Conservation (phyloP, 2,329 filamentous ascomycete species). For the Orbilia oligospora region DNA sequence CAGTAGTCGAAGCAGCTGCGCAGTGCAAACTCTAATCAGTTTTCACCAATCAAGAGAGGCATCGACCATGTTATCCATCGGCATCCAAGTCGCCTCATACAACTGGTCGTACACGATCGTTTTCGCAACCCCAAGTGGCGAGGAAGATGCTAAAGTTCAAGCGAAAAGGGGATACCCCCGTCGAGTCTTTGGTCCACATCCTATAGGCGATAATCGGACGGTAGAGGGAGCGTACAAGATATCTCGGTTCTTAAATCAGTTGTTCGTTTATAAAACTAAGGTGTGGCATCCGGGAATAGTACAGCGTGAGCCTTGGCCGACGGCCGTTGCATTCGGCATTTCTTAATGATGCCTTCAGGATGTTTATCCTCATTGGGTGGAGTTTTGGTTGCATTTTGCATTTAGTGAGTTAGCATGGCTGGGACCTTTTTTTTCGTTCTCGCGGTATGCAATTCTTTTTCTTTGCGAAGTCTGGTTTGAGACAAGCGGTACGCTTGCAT, state of each 20-base stretch:
- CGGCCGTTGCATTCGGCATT: background rate
- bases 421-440: too few species aligned
- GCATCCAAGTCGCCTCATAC: conserved; percentile 19
- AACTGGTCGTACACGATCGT: conserved; percentile 24
- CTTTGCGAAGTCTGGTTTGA: too few species aligned
- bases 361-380: background rate
- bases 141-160: conserved; percentile 18
- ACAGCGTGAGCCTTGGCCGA: conserved; percentile 7
- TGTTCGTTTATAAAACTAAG: conserved; percentile 16
- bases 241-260: conserved; percentile 1
- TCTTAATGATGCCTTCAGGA: background rate
- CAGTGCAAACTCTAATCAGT: too few species aligned
- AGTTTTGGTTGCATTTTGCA: background rate
- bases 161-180: conserved; percentile 16
- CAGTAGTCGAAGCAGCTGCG: background rate
- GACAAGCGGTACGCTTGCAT: too few species aligned
- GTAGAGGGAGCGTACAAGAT: conserved; percentile 20
- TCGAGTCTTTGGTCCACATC: conserved; percentile 7
- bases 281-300: conserved; percentile 29
- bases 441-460: too few species aligned
- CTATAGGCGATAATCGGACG: conserved; percentile 20
- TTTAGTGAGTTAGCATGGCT: too few species aligned
- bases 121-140: conserved; percentile 1
- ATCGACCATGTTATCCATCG: conserved; percentile 31
- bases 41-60: background rate